Base-by-base conservation (phyloP, 805 yeast genomes). In the Hanseniaspora mollemarum region DNA sequence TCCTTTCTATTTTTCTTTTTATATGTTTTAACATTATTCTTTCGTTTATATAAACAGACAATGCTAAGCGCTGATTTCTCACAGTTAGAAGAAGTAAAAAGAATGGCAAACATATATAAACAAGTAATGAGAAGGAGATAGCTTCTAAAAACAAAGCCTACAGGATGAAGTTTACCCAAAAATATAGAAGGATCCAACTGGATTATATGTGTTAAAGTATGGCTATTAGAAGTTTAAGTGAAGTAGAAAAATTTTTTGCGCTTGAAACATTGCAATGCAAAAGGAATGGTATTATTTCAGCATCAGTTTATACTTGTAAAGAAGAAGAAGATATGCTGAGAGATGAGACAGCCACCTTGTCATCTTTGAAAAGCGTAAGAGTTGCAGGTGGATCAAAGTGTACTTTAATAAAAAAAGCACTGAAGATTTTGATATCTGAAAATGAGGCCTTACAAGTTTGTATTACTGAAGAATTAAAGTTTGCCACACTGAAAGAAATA, bases 241-340 rank as follows among this genome's bases (percentile, higher is more conserved):
- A 57, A 12, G 58, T 54, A 35, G 65, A 63, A 51, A 60, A 57
- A 46, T 59, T 56, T 45, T 32, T 62, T 26, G 52, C 62, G 5
- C 36, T 54, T 13, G 60, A 62, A 45, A 55, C 60, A 2, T 28
- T 58, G 4, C 59, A 58, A 31, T 56, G 56, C 13, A 46, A 55
- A 28, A 55, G 60, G 48, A 62, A 60, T 52, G 65, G 67, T n/a
- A 56, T 58, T 9, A 49, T 59, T 0, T 62, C 60, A 40, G 56
- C 61, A 5, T 59, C 61, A 9, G 54, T 55, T 31, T 60, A 59
- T 41, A 54, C 55, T 2, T 44, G 54, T 7, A 16, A 42, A 19
- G 57, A 56, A 26, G 57, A 54, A 26, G 54, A 50, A 22, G 51
- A 36, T 10, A 26, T 40, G 26, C 49, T 59, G 54, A 53, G 51